Conservation (phyloP, 345 rosid species). For the Microcos paniculata region DNA sequence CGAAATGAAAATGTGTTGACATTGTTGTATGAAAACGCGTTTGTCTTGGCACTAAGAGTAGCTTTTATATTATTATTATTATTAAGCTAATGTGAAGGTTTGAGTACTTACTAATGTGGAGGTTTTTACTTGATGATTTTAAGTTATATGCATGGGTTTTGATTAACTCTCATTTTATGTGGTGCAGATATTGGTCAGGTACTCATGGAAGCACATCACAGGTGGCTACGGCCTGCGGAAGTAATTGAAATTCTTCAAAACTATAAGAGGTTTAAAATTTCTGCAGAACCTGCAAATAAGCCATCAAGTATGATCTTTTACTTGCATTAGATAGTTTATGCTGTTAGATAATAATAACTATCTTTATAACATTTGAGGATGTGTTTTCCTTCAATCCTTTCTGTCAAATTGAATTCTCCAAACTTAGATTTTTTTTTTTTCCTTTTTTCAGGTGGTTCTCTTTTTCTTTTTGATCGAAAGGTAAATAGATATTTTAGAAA, state of each 20-base stretch:
- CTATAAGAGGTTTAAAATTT: constrained; percentile 54
- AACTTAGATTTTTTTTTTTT: neutral
- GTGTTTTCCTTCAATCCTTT: neutral
- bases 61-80: neutral
- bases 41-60: neutral
- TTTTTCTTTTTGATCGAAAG: constrained; percentile 85
- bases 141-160: neutral
- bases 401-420: constrained; percentile 10
- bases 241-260: constrained; percentile 85
- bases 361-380: neutral
- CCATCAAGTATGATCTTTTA: constrained; percentile 62
- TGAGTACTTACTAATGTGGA: neutral
- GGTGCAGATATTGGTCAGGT: constrained; percentile 76
- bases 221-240: constrained; percentile 97
- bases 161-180: constrained; percentile 8
- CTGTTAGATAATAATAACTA: constrained; percentile 4
- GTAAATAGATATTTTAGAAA: constrained; percentile 89
- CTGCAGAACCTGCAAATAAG: constrained; percentile 68
- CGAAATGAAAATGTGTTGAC: neutral
- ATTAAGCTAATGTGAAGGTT: neutral
- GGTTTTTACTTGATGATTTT: neutral
- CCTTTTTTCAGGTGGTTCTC: constrained; percentile 70
- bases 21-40: neutral
- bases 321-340: neutral
- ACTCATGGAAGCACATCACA: constrained; percentile 74